Conservation (phyloP, 2,329 filamentous ascomycete species). For the Nemania abortiva region DNA sequence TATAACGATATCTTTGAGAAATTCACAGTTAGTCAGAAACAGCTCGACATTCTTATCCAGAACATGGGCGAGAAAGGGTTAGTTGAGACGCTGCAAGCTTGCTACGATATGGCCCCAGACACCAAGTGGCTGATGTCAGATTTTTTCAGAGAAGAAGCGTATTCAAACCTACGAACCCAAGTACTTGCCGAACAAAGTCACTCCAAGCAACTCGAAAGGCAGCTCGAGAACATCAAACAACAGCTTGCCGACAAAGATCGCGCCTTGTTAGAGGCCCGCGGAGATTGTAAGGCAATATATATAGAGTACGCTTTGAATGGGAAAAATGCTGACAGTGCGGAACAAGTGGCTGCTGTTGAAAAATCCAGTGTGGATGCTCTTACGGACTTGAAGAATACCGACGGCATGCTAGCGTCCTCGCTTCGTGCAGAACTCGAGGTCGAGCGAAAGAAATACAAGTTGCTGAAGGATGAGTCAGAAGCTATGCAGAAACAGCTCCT, state of each 20-base stretch:
- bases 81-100: conserved; percentile 57
- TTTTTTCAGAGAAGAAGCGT: conserved; percentile 65
- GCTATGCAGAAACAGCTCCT: conserved; percentile 71
- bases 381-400: conserved; percentile 69
- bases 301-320: conserved; percentile 39
- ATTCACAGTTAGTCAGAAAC: conserved; percentile 67
- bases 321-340: conserved; percentile 46
- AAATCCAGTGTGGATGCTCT: conserved; percentile 67
- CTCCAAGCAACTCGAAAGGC: conserved; percentile 57
- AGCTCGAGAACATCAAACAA: conserved; percentile 58
- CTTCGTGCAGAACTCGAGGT: conserved; percentile 69
- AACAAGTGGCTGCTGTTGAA: conserved; percentile 63
- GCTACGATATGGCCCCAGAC: conserved; percentile 48
- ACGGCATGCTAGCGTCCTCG: conserved; percentile 69
- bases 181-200: conserved; percentile 63
- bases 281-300: conserved; percentile 61
- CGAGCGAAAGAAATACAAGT: conserved; percentile 64
- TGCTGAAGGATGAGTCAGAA: conserved; percentile 65
- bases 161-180: conserved; percentile 64
- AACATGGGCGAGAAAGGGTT: conserved; percentile 68
- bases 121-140: conserved; percentile 59
- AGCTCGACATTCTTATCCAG: conserved; percentile 66
- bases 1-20: conserved; percentile 70
- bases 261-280: conserved; percentile 64
- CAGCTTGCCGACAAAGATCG: conserved; percentile 67